Evolutionary conservation across 306 rosid species (phyloP).

Genomic region (Lupinus albus): DNA sequence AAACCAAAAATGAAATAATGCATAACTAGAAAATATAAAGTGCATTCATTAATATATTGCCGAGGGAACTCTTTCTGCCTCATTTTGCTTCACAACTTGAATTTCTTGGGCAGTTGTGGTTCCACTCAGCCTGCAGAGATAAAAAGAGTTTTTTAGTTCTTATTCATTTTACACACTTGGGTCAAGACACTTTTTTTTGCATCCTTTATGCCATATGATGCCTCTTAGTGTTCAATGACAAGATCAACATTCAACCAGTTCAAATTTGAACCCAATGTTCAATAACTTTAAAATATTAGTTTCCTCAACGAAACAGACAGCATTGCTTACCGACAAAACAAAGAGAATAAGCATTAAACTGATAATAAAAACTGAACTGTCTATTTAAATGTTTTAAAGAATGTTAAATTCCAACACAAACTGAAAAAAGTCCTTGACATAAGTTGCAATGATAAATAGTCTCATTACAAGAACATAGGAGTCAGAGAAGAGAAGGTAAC

Average conservation of each 20-base stretch:
- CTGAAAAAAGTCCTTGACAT: not conserved
- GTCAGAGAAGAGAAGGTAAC: not conserved
- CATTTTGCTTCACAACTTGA: constrained; percentile 22
- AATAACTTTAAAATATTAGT: constrained; percentile 26
- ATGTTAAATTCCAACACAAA: constrained; percentile 11
- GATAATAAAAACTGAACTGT: not conserved
- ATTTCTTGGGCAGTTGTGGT: constrained; percentile 25
- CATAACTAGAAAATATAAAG: constrained; percentile 20
- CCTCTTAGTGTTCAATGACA: not conserved
- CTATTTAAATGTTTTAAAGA: constrained; percentile 5
- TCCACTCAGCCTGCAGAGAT: constrained; percentile 43
- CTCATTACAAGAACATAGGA: not conserved
- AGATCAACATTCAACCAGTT: not conserved
- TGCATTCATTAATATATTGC: constrained; percentile 26
- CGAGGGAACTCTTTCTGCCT: constrained; percentile 24
- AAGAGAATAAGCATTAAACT: not conserved
- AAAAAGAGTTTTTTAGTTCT: constrained; percentile 5
- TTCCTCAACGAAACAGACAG: constrained; percentile 16
- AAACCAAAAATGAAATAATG: constrained; percentile 17
- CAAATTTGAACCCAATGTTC: not conserved
- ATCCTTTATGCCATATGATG: not conserved
- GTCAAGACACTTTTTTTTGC: not conserved
- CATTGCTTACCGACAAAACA: constrained; percentile 1
- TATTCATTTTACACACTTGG: constrained; percentile 14
- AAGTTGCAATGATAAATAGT: not conserved